Evolutionary conservation across 371 early-diverging fungal species (phyloP), one percentile per base, ranked within the genome.

Genomic region (Paraphysoderma sedebokerense): DNA sequence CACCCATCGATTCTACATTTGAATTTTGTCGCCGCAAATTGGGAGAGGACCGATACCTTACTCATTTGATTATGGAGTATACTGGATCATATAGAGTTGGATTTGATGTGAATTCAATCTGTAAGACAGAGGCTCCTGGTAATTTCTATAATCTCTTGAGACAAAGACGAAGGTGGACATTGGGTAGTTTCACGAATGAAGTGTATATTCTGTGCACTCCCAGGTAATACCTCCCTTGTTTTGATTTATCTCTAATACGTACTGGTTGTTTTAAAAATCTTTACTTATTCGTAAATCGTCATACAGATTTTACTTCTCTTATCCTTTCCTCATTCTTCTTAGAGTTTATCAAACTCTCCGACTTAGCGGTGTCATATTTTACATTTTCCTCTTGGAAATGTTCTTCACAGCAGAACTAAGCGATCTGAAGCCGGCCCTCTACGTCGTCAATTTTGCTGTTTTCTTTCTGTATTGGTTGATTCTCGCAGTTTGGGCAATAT

Each of bases 1-100:
- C 52, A 11, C 47, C 50, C 33, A 52, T 53, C n/a, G 53, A 53
- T 1, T 50, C 38, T 5, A 38, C 38, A 7, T 38, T 38, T 9
- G 38, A 38, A 9, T 38, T 38, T 9, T 38, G 38, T 49, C 48
- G 52, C 59, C 19, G 54, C 54, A 26, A 50, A 32, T 45, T 59
- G 12, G 60, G 60, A 19, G 60, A 59, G 33, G 60, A 59, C 27
- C 41, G 60, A 12, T 59, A 44, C 52, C 42, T 59, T 31, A 59
- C 60, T 15, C 60, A 59, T 31, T 41, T 59, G n/a, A 23, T 53
- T 34, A 44, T 57, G 50, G 47, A 47, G 15, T 41, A 47, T 30
- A 9, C 31, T 17, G 27, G 27, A 27, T 3, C 38, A 3, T 11
- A 38, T 24, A 27, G 38, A 20, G 46, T 57, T 27, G 47, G 47